phyloP scores from a whole-genome alignment of 257 asterid genomes.

The Osmanthus fragrans region DNA sequence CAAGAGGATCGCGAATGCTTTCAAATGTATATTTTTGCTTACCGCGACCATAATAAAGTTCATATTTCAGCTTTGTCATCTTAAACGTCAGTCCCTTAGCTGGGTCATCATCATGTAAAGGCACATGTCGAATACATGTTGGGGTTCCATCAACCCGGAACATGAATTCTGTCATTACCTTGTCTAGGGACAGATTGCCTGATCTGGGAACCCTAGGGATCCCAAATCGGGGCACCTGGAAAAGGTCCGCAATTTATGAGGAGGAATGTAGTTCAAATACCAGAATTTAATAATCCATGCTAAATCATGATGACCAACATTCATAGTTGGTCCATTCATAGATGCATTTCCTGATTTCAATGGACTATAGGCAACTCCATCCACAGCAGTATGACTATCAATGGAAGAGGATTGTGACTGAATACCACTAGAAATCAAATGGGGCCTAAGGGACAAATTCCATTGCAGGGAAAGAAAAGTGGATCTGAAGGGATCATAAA shows the following conservation, averaged over 20 bases:
- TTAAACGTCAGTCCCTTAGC: slow-evolving; percentile 86
- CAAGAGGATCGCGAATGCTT: slow-evolving; percentile 83
- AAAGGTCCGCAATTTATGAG: slow-evolving; percentile 84
- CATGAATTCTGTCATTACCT: slow-evolving; percentile 98
- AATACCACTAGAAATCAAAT: slow-evolving; percentile 42
- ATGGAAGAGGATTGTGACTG: slow-evolving; percentile 44
- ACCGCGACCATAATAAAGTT: slow-evolving; percentile 80
- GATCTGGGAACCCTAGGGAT: slow-evolving; percentile 92
- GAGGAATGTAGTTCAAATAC: slow-evolving; percentile 85
- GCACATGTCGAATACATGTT: slow-evolving; percentile 76
- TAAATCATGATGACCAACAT: slow-evolving; percentile 96
- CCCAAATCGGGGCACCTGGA: slow-evolving; percentile 98
- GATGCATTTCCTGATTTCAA: slow-evolving; percentile 43
- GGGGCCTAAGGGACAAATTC: slow-evolving; percentile 81
- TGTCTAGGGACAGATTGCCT: slow-evolving; percentile 91
- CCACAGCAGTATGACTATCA: slow-evolving; percentile 43
- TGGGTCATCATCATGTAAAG: slow-evolving; percentile 92
- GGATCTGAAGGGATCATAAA: slow-evolving; percentile 96
- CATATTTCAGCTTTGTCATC: slow-evolving; percentile 77
- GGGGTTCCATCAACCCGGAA: slow-evolving; percentile 92
- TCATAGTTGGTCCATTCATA: slow-evolving; percentile 66
- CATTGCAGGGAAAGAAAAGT: slow-evolving; percentile 85
- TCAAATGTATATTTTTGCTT: slow-evolving; percentile 87
- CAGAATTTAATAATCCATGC: slow-evolving; percentile 91
- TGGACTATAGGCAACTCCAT: slow-evolving; percentile 46